Evolutionary conservation across 768 basidiomycete genomes (phyloP).

Genomic region (Auricularia sp.): DNA sequence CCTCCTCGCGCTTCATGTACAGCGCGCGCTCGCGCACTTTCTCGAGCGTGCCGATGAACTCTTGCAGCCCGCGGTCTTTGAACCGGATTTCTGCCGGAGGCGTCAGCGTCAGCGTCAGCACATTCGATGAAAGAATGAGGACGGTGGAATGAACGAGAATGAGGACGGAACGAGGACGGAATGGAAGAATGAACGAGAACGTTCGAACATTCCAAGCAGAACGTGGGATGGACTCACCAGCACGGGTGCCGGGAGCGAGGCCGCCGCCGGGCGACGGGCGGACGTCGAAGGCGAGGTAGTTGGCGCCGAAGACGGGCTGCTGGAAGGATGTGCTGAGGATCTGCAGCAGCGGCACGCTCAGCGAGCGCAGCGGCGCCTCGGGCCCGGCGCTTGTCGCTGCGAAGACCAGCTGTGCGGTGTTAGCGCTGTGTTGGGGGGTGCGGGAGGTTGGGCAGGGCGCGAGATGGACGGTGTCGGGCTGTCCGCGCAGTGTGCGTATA

Average conservation of each 20-base stretch:
- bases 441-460: too few relatives aligned
- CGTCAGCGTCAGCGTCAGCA: not conserved
- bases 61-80: conserved; percentile 58
- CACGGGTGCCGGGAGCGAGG: conserved; percentile 46
- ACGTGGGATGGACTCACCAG: not conserved
- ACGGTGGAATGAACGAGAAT: too few relatives aligned
- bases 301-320: conserved; percentile 63
- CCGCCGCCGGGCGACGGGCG: conserved; percentile 61
- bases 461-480: too few relatives aligned
- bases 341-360: conserved; percentile 49
- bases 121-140: not conserved
- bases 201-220: too few relatives aligned
- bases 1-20: conserved; percentile 58
- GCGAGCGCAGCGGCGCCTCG: conserved; percentile 28
- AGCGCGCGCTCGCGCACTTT: conserved; percentile 69
- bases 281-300: conserved; percentile 58
- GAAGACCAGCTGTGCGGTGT: conserved; percentile 49
- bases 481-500: too few relatives aligned
- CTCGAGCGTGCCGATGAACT: conserved; percentile 62
- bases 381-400: conserved; percentile 16
- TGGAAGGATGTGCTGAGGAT: conserved; percentile 64
- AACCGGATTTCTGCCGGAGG: conserved; percentile 50
- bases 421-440: not conserved
- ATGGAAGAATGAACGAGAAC: too few relatives aligned
- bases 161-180: too few relatives aligned